Evolutionary conservation across 1,139 yeast species (phyloP), one percentile per base, ranked within the genome.

Genomic region (Blastobotrys apis): DNA sequence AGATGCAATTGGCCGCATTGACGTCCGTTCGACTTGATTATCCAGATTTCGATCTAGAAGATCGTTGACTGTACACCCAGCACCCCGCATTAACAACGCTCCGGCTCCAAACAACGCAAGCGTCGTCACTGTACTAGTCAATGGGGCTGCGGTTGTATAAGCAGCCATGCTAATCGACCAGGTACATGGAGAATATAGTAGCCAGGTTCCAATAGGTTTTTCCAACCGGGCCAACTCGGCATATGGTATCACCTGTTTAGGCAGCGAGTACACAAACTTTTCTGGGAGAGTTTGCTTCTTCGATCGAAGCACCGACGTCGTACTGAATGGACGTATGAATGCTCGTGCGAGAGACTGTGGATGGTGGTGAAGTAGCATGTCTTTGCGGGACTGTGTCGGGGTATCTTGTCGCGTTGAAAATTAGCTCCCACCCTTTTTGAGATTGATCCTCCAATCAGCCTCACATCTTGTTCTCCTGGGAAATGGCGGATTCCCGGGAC

Each of bases 61-160:
- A 63, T 94, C 99, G 59, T 94, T 94, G 47, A 94, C 82, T 1
- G 95, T 90, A 62, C 99, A 94, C 0, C 98, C 99, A 1, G 97
- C 97, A 32, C 97, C 97, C 64, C 99, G 77, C 96, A 94, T 92
- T 13, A 90, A 73, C 33, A 90, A 60, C 0, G 97, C 78, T 10
- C 99, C 99, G 2, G 81, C 69, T 1, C 92, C 80, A 59, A 90
- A 92, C 22, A 90, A 68, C 10, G 59, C 61, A 32, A 83, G 60
- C 54, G 81, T 84, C 53, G 74, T 72, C 0, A 74, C 49, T 0
- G 90, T 79, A 1, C 81, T 74, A 0, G 77, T 56, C 3, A 85
- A 44, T 0, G 96, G 81, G 0, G 95, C 95, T 1, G 75, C 66
- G 0, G 83, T 67, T 51, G 81, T 72, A 53, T 74, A 82, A 0